These are phyloP conservation scores for Rhododendron griersonianum DNA, from an alignment of 148 eudicot genomes.

Conservation along the genomic window DNA sequence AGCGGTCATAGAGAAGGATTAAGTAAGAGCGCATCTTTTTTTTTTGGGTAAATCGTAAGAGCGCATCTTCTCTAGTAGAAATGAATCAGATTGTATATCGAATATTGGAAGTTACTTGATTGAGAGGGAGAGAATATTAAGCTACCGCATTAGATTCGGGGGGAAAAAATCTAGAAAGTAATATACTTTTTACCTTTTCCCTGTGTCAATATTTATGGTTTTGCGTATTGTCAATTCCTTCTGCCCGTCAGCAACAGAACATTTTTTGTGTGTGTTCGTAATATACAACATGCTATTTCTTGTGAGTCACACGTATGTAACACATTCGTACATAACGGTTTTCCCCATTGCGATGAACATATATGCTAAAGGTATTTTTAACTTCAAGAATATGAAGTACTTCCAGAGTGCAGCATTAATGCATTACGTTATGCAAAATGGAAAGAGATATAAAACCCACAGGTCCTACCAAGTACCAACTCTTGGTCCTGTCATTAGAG, in stretches of 20 bases:
- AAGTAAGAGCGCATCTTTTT: background rate
- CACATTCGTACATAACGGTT: background rate
- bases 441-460: background rate
- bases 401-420: background rate
- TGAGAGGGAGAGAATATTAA: background rate
- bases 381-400: background rate
- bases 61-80: background rate
- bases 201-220: background rate
- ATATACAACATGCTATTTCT: background rate
- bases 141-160: background rate
- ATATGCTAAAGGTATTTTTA: background rate
- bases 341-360: background rate
- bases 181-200: background rate
- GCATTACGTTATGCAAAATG: background rate
- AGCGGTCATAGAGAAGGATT: background rate
- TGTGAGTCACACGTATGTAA: background rate
- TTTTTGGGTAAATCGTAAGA: too few relatives aligned
- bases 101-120: background rate
- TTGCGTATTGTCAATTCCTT: background rate
- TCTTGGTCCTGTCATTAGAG: background rate
- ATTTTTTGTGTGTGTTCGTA: background rate
- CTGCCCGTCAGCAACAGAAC: background rate
- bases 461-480: background rate
- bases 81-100: background rate
- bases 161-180: too few relatives aligned